Percentiles rank a stretch among this genome's conserved stretches.
phyloP scores from a whole-genome alignment of 2,329 filamentous ascomycete genomes.

The Zymoseptoria ardabiliae region DNA sequence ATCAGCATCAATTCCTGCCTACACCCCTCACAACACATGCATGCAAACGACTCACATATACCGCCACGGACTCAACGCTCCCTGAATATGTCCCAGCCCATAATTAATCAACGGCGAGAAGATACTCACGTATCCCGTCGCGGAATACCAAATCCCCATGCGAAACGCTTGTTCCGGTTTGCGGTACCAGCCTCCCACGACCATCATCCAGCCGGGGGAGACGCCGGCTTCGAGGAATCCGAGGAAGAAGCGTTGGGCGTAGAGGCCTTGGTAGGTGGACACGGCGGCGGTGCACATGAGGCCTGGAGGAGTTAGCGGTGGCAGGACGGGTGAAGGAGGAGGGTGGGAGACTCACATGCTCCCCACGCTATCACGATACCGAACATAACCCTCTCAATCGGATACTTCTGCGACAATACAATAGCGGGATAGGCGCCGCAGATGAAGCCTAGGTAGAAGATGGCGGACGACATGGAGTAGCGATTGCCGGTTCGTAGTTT shows the following conservation, averaged over 20 bases:
- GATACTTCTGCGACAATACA: constrained; percentile 39
- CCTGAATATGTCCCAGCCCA: constrained; percentile 39
- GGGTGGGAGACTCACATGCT: constrained; percentile 15
- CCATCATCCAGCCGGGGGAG: constrained; percentile 51
- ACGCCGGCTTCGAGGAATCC: constrained; percentile 51
- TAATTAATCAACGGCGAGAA: constrained; percentile 45
- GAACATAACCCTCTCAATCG: constrained; percentile 42
- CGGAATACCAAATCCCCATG: constrained; percentile 29
- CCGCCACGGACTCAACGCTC: constrained; percentile 33
- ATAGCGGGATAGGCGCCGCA: constrained; percentile 41
- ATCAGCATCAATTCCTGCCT: no score
- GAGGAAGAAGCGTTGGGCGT: constrained; percentile 47
- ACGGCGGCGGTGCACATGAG: constrained; percentile 35
- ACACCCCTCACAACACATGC: no score
- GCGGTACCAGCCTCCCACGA: constrained; percentile 32
- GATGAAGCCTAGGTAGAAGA: constrained; percentile 47
- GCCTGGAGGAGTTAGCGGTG: not conserved
- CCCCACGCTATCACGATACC: constrained; percentile 34
- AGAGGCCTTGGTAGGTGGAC: constrained; percentile 32
- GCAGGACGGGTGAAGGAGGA: not conserved
- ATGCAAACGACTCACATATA: constrained; percentile 6
- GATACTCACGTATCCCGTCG: constrained; percentile 39
- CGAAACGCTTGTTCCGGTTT: constrained; percentile 25
- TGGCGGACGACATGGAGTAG: constrained; percentile 40
- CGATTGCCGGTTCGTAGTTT: constrained; percentile 35